phyloP scores from a whole-genome alignment of 139 green algal species.

The Picochlorum costavermella region DNA sequence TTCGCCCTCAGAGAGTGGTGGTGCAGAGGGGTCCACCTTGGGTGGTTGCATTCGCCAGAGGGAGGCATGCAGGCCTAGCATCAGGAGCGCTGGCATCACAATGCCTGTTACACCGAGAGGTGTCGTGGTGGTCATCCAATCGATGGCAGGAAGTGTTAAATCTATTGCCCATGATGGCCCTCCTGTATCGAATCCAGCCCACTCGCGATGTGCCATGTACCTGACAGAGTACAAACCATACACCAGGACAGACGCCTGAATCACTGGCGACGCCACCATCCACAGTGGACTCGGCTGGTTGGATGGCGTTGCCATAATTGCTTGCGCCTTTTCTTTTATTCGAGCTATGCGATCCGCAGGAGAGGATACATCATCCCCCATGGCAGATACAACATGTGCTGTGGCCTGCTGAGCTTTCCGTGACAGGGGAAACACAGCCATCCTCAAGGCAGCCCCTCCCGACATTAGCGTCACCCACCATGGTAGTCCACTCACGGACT shows the following conservation, averaged over 20 bases:
- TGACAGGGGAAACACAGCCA: conserved; percentile 32
- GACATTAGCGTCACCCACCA: conserved; percentile 50
- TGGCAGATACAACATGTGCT: conserved; percentile 20
- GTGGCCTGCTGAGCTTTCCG: conserved; percentile 24
- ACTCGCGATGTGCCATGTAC: conserved; percentile 43
- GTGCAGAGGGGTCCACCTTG: conserved; percentile 18
- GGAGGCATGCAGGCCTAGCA: conserved; percentile 32
- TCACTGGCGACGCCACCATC: conserved; percentile 54
- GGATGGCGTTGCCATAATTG: no score
- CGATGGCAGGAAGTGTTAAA: conserved; percentile 48
- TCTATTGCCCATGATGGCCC: conserved; percentile 69
- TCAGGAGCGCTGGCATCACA: conserved; percentile 40
- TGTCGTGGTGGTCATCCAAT: conserved; percentile 24
- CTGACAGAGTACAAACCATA: conserved; percentile 42
- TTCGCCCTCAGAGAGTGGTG: neutral
- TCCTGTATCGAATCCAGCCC: conserved; percentile 50
- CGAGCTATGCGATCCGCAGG: no score
- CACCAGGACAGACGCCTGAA: conserved; percentile 60
- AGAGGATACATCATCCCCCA: neutral
- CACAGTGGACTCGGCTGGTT: conserved; percentile 46
- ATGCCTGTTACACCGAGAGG: conserved; percentile 39
- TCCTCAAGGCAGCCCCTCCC: conserved; percentile 20
- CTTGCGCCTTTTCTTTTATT: no score
- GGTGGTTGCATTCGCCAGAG: conserved; percentile 52
- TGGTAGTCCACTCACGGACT: conserved; percentile 35